Conservation (phyloP, 2,329 filamentous ascomycete species). For the Claviceps spartinae region DNA sequence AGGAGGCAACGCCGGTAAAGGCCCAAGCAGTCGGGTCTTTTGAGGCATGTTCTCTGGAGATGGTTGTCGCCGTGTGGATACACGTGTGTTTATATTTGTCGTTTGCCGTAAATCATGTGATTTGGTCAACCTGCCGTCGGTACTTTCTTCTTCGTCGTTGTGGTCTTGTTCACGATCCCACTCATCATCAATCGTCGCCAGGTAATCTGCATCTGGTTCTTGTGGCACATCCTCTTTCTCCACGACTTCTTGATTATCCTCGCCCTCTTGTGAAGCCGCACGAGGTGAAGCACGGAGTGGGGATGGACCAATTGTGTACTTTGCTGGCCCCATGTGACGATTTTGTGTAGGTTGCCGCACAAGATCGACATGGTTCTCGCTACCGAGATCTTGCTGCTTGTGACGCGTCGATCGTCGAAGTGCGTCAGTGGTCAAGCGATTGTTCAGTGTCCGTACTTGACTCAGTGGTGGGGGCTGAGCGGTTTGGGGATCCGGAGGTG, state of each 20-base stretch:
- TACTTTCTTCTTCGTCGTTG: constrained; percentile 6
- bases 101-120: neutral
- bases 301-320: neutral
- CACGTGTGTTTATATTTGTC: constrained; percentile 11
- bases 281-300: constrained; percentile 3
- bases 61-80: neutral
- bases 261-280: neutral
- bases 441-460: neutral
- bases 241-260: neutral
- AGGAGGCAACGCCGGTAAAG: neutral
- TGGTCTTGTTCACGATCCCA: constrained; percentile 2
- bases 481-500: neutral
- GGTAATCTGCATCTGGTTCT: neutral
- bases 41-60: neutral
- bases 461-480: neutral
- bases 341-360: neutral
- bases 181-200: neutral
- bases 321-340: neutral
- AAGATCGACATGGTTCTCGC: constrained; percentile 2
- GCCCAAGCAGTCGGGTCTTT: neutral
- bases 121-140: neutral
- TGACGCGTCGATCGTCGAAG: neutral
- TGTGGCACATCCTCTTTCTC: neutral
- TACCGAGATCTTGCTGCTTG: neutral
- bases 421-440: neutral